Percentiles rank a stretch among this genome's conserved stretches.
phyloP scores from a whole-genome alignment of 169 alveolate species.

The Amoebophrya sp. region DNA sequence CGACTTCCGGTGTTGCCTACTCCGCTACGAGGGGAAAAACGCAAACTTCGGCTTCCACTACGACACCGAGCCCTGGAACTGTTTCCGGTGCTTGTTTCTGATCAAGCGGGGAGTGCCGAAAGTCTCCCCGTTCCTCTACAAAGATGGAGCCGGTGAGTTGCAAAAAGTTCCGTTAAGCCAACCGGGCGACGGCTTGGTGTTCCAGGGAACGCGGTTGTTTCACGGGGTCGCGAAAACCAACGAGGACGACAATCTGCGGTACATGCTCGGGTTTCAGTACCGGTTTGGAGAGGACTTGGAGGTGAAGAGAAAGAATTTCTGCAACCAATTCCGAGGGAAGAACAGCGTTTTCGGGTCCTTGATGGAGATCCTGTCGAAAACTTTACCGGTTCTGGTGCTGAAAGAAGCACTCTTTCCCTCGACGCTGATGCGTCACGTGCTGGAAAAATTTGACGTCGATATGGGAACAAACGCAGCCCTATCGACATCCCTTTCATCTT shows the following conservation, averaged over 20 bases:
- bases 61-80: slow-evolving; percentile 25
- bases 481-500: no score
- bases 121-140: neutral
- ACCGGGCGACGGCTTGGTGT: neutral
- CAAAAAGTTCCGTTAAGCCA: neutral
- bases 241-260: neutral
- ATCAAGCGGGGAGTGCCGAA: neutral
- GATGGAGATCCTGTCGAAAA: neutral
- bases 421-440: no score
- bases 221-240: neutral
- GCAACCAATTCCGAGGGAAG: neutral
- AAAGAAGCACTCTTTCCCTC: neutral
- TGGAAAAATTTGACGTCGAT: no score
- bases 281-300: neutral
- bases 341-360: neutral
- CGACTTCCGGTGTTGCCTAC: neutral
- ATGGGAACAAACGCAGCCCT: no score
- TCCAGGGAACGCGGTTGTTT: neutral
- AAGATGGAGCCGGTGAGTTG: neutral
- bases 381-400: neutral
- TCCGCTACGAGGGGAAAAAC: slow-evolving; percentile 15
- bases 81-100: neutral
- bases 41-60: neutral
- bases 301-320: neutral
- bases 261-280: neutral